Base-by-base conservation (phyloP, 2,329 filamentous ascomycete genomes). In the Stemphylium beticola region DNA sequence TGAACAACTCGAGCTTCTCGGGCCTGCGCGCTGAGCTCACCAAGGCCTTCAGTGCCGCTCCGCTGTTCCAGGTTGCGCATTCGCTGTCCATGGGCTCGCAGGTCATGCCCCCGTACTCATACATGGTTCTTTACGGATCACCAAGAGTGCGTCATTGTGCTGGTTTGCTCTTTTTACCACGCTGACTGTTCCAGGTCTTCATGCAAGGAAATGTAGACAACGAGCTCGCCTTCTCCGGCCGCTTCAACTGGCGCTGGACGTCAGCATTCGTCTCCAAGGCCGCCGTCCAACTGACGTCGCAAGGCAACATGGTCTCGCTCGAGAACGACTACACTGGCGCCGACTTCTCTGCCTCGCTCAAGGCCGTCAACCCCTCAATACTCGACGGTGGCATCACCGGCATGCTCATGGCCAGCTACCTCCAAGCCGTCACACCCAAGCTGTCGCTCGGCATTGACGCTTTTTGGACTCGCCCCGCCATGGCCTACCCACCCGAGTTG, bases 11-110 rank as follows among this genome's bases (percentile, higher is more conserved):
- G 78, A 96, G 95, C 87, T 98, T 99, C 83, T 90, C 91, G 39
- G 95, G 95, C 71, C 85, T 99, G 77, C 91, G 93, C 75, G 96
- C 93, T 76, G 95, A 99, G 78, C 83, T 98, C 75, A 97, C 92
- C 75, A 98, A 97, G 84, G 88, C 92, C 74, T 96, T 98, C 81
- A 95, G 92, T 84, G 86, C 96, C 76, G 86, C 88, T 53, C 95
- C 95, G 54, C 82, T 98, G 66, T 99, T 99, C 84, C 93, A 98
- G 80, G 90, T 97, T 68, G 97, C 93, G 64, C 95, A 99, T 81
- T 91, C 95, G 68, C 95, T 99, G 77, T 89, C 93, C 51, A 91
- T 97, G 86, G 93, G 95, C 68, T 85, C 85, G 38, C 92, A 96
- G 79, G 87, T 90, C 65, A 83, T 96, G 76, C 93, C 93, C 75